Base-by-base conservation (phyloP, 1,284 basidiomycete genomes). In the Jaminaea rosea region DNA sequence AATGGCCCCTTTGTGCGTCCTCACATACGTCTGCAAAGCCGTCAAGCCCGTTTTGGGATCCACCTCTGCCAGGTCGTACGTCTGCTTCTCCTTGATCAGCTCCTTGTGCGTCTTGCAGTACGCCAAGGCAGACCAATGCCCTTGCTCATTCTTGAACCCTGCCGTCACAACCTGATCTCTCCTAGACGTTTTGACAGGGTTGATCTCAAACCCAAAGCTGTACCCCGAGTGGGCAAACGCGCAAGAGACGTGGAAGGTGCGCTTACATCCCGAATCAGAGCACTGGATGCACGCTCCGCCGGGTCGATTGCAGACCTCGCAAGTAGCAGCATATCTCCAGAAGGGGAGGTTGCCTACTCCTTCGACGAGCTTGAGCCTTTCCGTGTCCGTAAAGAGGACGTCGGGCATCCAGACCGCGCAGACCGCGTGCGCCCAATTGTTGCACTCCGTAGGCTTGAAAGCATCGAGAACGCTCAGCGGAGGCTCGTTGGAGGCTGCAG, bases 401-500 rank as follows among this genome's bases (percentile, higher is more conserved):
- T 94, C 91, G 3, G 86, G 85, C 27, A 84, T 82, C 76, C 90
- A 97, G 0, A 87, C 82, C 1, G 91, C 82, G 76, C 93, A 97
- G 1, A 96, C 75, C 19, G 91, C 78, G 72, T 98, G 93, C 0
- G 84, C 84, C 88, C 90, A 96, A 56, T 88, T 87, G 74, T 87
- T 85, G 24, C 88, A 86, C 76, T 97, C 93, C 0, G 92, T 96
- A 4, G 88, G 88, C 73, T 96, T 96, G 71, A 87, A 84, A 3
- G 84, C 86, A 36, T 88, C 84, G 32, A 96, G 77, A 63, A 71
- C 69, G 1, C 60, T 67, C 26, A 85, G 26, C 4, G 52, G 49
- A 1, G 64, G 53, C 2, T 55, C 50, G 32, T 50, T 50, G 2
- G 26, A 7, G 15, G 28, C 41, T 2, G 17, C 24, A 17, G 39